Evolutionary conservation across 441 rosid genomes (phyloP).

Genomic region (Brassica hybrid): DNA sequence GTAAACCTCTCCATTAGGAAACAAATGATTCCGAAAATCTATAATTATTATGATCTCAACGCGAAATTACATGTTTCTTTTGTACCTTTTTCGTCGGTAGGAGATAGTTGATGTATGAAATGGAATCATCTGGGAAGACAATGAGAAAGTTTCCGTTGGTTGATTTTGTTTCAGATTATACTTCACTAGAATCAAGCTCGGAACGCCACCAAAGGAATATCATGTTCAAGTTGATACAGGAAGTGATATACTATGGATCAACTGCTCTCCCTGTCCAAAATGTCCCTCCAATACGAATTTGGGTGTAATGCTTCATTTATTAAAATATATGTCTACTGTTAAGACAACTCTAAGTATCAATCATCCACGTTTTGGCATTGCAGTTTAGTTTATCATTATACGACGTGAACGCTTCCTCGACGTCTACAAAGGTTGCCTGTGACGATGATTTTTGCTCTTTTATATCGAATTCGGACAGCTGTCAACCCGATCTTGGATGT

Average conservation of each 20-base stretch:
- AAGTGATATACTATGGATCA: slow-evolving; percentile 87
- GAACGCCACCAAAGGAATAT: slow-evolving; percentile 69
- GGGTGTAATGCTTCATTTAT: slow-evolving; percentile 59
- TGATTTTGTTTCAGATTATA: slow-evolving; percentile 60
- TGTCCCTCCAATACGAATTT: slow-evolving; percentile 79
- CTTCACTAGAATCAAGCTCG: slow-evolving; percentile 72
- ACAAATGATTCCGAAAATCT: neutral
- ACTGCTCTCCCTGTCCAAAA: slow-evolving; percentile 63
- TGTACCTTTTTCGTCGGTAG: neutral
- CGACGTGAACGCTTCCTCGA: slow-evolving; percentile 53
- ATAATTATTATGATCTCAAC: neutral
- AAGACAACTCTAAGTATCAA: neutral
- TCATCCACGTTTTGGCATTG: slow-evolving; percentile 23
- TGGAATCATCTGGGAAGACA: neutral
- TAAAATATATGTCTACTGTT: neutral
- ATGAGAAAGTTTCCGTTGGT: slow-evolving; percentile 24
- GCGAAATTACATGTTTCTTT: neutral
- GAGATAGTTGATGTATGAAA: neutral
- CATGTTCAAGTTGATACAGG: slow-evolving; percentile 90
- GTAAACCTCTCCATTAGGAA: neutral
- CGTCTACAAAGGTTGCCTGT: slow-evolving; percentile 56
- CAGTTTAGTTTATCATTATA: slow-evolving; percentile 68
- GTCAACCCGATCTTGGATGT: slow-evolving; percentile 55
- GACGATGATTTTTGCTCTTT: slow-evolving; percentile 64
- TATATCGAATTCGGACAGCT: slow-evolving; percentile 56